Base-by-base conservation (phyloP, 1,139 yeast genomes). In the Protomyces lactucae-debilis region DNA sequence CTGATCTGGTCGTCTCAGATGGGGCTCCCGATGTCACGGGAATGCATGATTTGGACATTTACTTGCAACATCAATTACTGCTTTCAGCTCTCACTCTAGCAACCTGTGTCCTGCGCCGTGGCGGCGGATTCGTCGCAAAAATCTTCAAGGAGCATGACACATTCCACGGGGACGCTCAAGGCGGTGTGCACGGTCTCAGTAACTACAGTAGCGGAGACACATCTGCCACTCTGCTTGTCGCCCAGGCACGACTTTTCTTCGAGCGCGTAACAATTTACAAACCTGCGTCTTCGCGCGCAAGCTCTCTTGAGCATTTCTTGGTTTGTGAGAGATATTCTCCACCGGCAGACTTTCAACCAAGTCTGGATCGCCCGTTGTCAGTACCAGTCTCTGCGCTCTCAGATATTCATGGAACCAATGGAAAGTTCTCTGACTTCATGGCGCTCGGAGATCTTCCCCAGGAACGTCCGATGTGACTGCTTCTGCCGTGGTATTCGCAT, bases 1-100 rank as follows among this genome's bases (percentile, higher is more conserved):
- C 52, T 14, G 55, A 64, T 32, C 14, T 53, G 14, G 46, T 40
- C 5, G 51, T 43, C 21, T 45, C 39, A 18, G 99, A 93, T 75
- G 99, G 99, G 61, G 99, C 99, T 0, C 99, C 99, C 1, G 99
- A 93, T 76, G 99, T 93, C 32, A 95, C 99, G 0, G 99, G 99
- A 0, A 76, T 93, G 64, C 99, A 95, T 73, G 99, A 95, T 75
- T 79, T 93, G 68, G 99, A 93, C 75, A 99, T 93, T 74, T 93
- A 92, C 73, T 88, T 93, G 65, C 99, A 93, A 76, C 97, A 96
- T 1, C 99, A 93, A 73, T 79, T 93, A 67, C 88, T 95, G 60
- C 79, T 91, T 69, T 86, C 97, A 48, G 99, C 99, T 0, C 78
- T 93, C 64, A 96, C 91, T 72, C 78, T 95, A 65, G 92, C 98